Percentiles rank a stretch among this genome's conserved stretches.
Evolutionary conservation across 2,329 filamentous ascomycete species (phyloP).

Genomic region (Phaeosphaeria sp.): DNA sequence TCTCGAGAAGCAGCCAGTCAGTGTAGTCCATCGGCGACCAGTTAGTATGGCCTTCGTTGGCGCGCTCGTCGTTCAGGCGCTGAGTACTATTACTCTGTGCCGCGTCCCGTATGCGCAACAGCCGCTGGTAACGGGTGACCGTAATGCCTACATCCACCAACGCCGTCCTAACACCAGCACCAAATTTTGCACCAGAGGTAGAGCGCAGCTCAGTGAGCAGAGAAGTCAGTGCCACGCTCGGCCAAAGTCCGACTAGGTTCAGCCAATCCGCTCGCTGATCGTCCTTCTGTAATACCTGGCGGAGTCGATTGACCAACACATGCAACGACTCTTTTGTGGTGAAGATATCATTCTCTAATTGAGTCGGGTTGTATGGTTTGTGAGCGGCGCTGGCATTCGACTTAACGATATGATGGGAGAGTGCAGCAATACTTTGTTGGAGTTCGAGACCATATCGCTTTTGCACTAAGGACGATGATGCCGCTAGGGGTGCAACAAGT

Average conservation of each 20-base stretch:
- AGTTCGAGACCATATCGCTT: conserved; percentile 50
- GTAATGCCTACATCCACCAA: conserved; percentile 55
- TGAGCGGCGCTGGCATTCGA: neutral
- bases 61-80: conserved; percentile 51
- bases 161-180: conserved; percentile 40
- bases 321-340: conserved; percentile 22
- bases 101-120: conserved; percentile 52
- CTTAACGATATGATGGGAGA: conserved; percentile 15
- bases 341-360: conserved; percentile 13
- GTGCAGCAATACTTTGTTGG: conserved; percentile 41
- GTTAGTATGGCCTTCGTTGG: conserved; percentile 60
- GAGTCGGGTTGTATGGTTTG: conserved; percentile 4
- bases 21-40: conserved; percentile 63
- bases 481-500: conserved; percentile 18
- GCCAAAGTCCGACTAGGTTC: conserved; percentile 53
- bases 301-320: conserved; percentile 12
- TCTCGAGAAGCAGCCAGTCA: conserved; percentile 72
- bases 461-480: conserved; percentile 43
- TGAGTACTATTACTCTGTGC: conserved; percentile 18
- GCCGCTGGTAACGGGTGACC: conserved; percentile 55
- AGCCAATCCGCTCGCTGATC: conserved; percentile 53
- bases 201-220: conserved; percentile 59
- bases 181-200: conserved; percentile 37
- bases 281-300: conserved; percentile 6
- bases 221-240: conserved; percentile 51